Percentiles rank a stretch among this genome's conserved stretches.
Conservation (phyloP, 2,329 filamentous ascomycete species). For the Neofusicoccum kwambonambiense region DNA sequence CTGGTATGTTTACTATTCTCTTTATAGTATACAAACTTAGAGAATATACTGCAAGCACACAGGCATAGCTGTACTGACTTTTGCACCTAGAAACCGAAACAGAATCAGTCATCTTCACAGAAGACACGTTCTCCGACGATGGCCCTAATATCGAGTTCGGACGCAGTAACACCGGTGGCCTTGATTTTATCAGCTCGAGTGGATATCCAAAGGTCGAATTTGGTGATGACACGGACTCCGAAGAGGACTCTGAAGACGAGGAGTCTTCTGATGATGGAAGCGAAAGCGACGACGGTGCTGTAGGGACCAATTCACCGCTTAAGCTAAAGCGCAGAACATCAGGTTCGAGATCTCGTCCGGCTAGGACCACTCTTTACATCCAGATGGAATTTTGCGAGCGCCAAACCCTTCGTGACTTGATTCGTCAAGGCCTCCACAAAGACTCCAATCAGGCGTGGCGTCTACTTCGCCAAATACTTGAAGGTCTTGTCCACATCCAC, state of each 20-base stretch:
- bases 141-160: constrained; percentile 55
- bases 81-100: constrained; percentile 28
- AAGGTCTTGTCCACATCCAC: constrained; percentile 88
- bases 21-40: neutral
- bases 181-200: constrained; percentile 92
- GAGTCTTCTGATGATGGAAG: constrained; percentile 43
- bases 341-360: constrained; percentile 48
- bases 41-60: too few species aligned
- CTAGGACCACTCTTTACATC: constrained; percentile 82
- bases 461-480: constrained; percentile 84
- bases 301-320: constrained; percentile 35
- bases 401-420: constrained; percentile 83
- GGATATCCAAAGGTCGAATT: constrained; percentile 77
- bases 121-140: constrained; percentile 25
- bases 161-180: constrained; percentile 64
- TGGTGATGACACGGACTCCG: constrained; percentile 54
- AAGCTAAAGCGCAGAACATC: constrained; percentile 42
- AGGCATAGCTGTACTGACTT: constrained; percentile 23
- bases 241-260: constrained; percentile 36
- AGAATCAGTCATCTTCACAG: constrained; percentile 31
- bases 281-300: constrained; percentile 41
- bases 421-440: constrained; percentile 71
- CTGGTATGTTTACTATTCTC: neutral
- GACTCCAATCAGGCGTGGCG: constrained; percentile 82
- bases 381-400: constrained; percentile 99